Base-by-base conservation (phyloP, 2,329 filamentous ascomycete species). In the Pseudogymnoascus pannorum region DNA sequence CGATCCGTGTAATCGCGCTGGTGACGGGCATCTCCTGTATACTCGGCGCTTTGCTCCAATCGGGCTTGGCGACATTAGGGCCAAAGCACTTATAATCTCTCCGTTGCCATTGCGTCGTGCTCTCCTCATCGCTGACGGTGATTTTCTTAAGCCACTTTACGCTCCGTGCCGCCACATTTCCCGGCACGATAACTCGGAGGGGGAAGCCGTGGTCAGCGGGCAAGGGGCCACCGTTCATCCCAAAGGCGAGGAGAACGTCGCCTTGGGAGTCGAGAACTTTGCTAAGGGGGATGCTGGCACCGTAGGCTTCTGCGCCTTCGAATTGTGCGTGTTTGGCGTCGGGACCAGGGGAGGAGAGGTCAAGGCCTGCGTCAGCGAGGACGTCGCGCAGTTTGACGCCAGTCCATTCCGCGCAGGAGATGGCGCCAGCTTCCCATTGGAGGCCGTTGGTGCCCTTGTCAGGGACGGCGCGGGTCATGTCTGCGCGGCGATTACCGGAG, bases 31-130 rank as follows among this genome's bases (percentile, higher is more conserved):
- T 81, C 68, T 87, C 85, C 65, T 88, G 86, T 29, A 88, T 88
- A 1, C 83, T 78, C 9, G 80, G 81, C 6, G 86, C 85, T 22
- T 76, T 75, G 58, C 84, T 81, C 85, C 85, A 88, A 71, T 87
- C 79, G 5, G 83, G 79, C 20, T 79, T 77, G 11, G 76, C 75
- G 70, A 85, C 79, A 68, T 87, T 87, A 3, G 86, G 85, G 0
- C 85, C 84, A 63, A 88, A 87, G 67, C 81, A 83, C 70, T 88
- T 88, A 73, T 89, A 88, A 69, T 89, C 86, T 16, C 81, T 78
- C 20, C 82, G 78, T 42, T 77, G 75, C 72, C 85, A 88, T 66
- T 86, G 84, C 24, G 80, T 83, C 1, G 77, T 72, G 65, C 82
- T 84, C 71, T 88, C 86, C 64, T 88, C 85, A 62, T 86, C 83